Base-by-base conservation (phyloP, 2,329 filamentous ascomycete genomes). In the Neoarthrinium moseri region DNA sequence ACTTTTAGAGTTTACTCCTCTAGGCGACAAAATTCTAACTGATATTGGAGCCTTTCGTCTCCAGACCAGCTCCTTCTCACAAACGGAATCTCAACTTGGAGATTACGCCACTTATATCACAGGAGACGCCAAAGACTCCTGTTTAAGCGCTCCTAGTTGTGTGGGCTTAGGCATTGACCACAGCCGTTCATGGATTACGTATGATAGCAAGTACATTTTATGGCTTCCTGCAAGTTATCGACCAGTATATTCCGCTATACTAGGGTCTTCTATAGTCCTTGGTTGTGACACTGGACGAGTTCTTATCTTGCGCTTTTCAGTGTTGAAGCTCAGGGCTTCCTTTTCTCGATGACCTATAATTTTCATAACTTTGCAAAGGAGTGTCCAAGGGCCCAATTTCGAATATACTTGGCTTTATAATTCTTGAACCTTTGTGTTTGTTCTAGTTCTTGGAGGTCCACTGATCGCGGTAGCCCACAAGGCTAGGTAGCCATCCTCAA, bases 181-280 rank as follows among this genome's bases (percentile, higher is more conserved):
- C 21, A 27, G 33, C 24, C 24, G 13, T 12, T 15, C n/a, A n/a
- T 43, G 39, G 39, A 33, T 43, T 20, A 27, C n/a, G 7, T 22
- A 17, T 8, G 12, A 43, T 15, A 21, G 39, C 15, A 8, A 18
- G 27, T 5, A 15, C 10, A 23, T 43, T 15, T 18, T 43, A 32
- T 43, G 39, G 39, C 10, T 43, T 10, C 26, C 39, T 11, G 6
- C 24, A 13, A 27, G 21, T 20, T 43, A 32, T 33, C 39, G 39
- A 18, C 39, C 39, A 21, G 4, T 7, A 17, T 13, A 5, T 7
- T 43, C 27, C 7, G 13, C 26, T 8, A 30, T 43, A 7, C 3
- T 11, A 18, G 26, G 29, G 10, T 32, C 24, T 4, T 32, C 26
- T 12, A 20, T 43, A 6, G 39, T 33, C 15, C 11, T 33, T 15